These are phyloP conservation scores for Spinacia oleracea DNA, from an alignment of 179 eudicot species.

Conservation along the genomic window DNA sequence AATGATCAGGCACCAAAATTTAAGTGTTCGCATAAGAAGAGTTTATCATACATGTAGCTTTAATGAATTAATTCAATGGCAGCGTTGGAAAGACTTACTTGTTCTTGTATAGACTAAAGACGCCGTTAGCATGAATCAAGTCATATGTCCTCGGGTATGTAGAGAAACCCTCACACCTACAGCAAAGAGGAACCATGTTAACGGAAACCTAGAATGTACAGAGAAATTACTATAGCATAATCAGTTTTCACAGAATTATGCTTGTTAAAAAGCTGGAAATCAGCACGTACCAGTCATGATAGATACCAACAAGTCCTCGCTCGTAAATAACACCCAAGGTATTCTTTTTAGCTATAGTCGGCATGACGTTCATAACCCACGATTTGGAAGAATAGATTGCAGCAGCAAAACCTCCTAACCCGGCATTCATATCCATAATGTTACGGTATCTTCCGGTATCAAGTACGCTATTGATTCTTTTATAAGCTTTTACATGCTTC, in stretches of 20 bases:
- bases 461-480: slow-evolving; percentile 57
- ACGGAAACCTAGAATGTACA: not conserved
- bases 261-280: slow-evolving; percentile 18
- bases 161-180: slow-evolving; percentile 91
- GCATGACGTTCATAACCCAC: slow-evolving; percentile 93
- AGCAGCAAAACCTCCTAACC: slow-evolving; percentile 83
- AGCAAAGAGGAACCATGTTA: slow-evolving; percentile 7
- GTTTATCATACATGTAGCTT: not conserved
- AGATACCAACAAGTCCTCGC: slow-evolving; percentile 78
- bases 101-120: slow-evolving; percentile 73
- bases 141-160: slow-evolving; percentile 91
- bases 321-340: slow-evolving; percentile 73
- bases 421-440: slow-evolving; percentile 91
- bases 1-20: not conserved
- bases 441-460: slow-evolving; percentile 83
- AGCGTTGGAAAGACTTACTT: slow-evolving; percentile 48
- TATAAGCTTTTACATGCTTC: slow-evolving; percentile 76
- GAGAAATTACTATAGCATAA: not conserved
- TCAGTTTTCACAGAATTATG: not conserved
- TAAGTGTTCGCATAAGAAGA: not conserved
- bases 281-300: slow-evolving; percentile 69
- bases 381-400: slow-evolving; percentile 66
- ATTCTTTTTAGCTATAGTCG: slow-evolving; percentile 63
- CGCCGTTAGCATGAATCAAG: slow-evolving; percentile 74
- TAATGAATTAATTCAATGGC: not conserved